Conservation (phyloP, 345 rosid species). For the Gossypium raimondii region DNA sequence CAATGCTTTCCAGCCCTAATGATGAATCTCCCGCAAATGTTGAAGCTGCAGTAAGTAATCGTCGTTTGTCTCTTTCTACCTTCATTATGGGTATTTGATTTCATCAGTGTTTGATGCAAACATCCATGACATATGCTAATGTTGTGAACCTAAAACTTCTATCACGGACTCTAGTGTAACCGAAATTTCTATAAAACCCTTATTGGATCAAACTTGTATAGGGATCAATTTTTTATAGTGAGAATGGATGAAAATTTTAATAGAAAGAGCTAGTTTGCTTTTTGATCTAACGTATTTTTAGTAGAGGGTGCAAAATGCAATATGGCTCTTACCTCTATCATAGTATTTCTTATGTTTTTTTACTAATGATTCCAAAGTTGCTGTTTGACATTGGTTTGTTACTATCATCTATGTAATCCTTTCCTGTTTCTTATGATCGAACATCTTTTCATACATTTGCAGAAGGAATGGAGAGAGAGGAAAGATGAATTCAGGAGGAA, state of each 20-base stretch:
- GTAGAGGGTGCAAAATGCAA: no score
- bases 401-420: neutral
- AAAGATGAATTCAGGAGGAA: constrained; percentile 70
- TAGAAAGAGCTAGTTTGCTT: no score
- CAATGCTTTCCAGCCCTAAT: constrained; percentile 87
- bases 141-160: neutral
- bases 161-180: neutral
- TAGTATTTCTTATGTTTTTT: neutral
- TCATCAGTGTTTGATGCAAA: neutral
- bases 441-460: constrained; percentile 15
- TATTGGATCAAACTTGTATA: neutral
- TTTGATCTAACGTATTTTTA: no score
- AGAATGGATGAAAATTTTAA: neutral
- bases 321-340: neutral
- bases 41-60: constrained; percentile 74
- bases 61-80: neutral
- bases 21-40: constrained; percentile 93
- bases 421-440: neutral
- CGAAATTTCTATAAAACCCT: neutral
- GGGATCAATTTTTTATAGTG: neutral
- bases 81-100: neutral
- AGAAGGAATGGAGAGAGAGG: constrained; percentile 74
- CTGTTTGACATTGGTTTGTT: neutral
- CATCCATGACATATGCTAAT: neutral
- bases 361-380: neutral